Base-by-base conservation (phyloP, 192 early-diverging fungal species). In the Gaertneriomyces sp. region DNA sequence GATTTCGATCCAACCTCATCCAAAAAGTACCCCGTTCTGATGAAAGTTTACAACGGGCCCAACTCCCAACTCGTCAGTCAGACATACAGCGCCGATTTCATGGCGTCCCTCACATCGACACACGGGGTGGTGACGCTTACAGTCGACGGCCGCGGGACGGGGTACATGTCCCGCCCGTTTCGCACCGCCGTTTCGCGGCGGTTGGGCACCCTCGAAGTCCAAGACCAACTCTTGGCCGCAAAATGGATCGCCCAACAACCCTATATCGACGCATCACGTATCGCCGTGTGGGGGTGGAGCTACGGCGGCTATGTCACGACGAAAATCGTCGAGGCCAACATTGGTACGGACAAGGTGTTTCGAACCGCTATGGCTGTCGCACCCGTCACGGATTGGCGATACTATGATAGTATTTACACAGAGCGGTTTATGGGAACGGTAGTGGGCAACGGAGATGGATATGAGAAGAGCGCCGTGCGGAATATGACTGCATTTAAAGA, bases 251-350 rank as follows among this genome's bases (percentile, higher is more conserved):
- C 70, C 66, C 54, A 8, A 60, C 85, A 71, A 61, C 61, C 86
- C 3, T 98, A 91, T 74, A 87, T 96, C 59, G 93, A 98, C 73
- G 69, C 80, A 14, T 74, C 78, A 25, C 76, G 85, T 52, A 82
- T 97, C 14, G 94, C 91, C 6, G 89, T 98, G 53, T 98, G 96
- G 96, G 96, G 96, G 16, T 98, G 96, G 91, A 93, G 90, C 1
- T 98, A 91, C 71, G 96, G 96, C 53, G 96, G 94, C 14, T 97
- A 88, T 71, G 75, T 90, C 74, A 87, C 93, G 0, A 61, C 87
- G 42, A 95, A 96, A 68, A 78, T 88, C 6, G 80, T 97, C 42
- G 96, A 98, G 74, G 80, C 85, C 4, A 79, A 96, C 68, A 84
- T 84, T 10, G 90, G 90, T 6, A 2, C 25, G 25, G 25, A 33